Conservation (phyloP, 495 filamentous ascomycete species). For the Cenococcum geophilum region DNA sequence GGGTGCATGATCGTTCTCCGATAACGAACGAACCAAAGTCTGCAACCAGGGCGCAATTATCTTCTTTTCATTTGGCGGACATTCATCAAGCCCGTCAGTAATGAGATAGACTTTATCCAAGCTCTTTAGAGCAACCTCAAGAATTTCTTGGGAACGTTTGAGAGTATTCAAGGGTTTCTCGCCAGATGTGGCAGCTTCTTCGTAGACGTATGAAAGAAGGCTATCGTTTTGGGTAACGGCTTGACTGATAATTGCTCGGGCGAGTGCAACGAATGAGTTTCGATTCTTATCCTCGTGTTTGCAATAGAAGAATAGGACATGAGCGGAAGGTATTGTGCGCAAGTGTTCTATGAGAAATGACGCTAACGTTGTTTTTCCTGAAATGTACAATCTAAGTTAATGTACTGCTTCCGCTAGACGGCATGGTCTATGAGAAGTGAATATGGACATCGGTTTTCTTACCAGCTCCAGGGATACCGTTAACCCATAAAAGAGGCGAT, state of each 20-base stretch:
- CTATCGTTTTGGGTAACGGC: constrained; percentile 5
- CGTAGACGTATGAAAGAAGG: constrained; percentile 10
- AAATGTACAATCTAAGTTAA: constrained; percentile 1
- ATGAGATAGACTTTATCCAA: constrained; percentile 19
- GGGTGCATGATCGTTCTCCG: neutral
- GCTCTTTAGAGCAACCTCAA: neutral
- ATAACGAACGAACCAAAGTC: constrained; percentile 7
- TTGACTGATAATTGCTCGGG: constrained; percentile 14
- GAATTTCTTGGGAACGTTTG: constrained; percentile 4
- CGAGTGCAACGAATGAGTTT: constrained; percentile 19
- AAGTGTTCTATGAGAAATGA: constrained; percentile 19
- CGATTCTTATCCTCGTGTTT: constrained; percentile 14
- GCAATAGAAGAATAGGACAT: constrained; percentile 22
- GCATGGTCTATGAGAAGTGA: neutral
- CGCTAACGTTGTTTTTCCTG: constrained; percentile 30
- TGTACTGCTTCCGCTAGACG: neutral
- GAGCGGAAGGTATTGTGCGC: neutral
- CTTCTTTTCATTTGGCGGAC: constrained; percentile 18
- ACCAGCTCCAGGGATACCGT: constrained; percentile 24
- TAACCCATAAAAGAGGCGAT: constrained; percentile 10
- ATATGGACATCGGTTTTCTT: constrained; percentile 7
- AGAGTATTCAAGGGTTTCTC: constrained; percentile 2
- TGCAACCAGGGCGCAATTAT: constrained; percentile 30
- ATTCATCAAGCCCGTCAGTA: constrained; percentile 27
- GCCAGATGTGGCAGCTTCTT: constrained; percentile 21